Evolutionary conservation across 192 early-diverging fungal species (phyloP).

Genomic region (Backusella circina): DNA sequence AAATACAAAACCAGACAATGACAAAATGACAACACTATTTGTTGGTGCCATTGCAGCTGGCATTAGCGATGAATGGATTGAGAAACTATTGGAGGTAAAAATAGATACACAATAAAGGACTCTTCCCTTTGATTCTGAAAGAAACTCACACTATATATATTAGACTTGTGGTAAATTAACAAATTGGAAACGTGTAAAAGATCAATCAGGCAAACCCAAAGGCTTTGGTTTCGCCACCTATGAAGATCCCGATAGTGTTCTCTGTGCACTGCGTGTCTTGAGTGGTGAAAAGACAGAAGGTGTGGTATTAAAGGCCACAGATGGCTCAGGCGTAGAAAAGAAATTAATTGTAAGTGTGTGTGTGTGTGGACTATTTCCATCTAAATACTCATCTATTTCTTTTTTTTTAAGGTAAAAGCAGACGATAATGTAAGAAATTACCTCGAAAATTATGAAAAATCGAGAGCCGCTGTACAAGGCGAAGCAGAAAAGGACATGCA

Average conservation of each 20-base stretch:
- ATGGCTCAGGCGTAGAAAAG: constrained; percentile 35
- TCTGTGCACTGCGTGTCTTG: constrained; percentile 61
- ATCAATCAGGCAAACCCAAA: constrained; percentile 59
- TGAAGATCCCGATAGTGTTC: constrained; percentile 56
- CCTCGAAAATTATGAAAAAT: constrained; percentile 46
- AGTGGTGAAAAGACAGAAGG: constrained; percentile 48
- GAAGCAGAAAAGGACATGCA: not conserved
- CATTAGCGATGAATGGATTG: constrained; percentile 62
- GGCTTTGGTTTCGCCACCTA: constrained; percentile 76
- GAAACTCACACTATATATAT: not conserved
- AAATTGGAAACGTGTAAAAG: constrained; percentile 69
- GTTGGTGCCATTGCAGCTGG: constrained; percentile 69
- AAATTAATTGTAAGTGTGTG: constrained; percentile 45
- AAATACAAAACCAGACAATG: constrained; percentile 27
- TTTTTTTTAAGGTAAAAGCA: constrained; percentile 43
- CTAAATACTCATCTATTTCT: not conserved
- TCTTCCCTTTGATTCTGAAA: not conserved
- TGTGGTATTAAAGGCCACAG: constrained; percentile 36
- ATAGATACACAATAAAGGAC: not conserved
- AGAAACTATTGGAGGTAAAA: constrained; percentile 57
- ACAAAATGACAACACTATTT: constrained; percentile 69
- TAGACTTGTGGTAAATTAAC: constrained; percentile 66
- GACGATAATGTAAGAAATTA: constrained; percentile 57
- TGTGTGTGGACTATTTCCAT: too few species aligned
- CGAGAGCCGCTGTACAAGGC: constrained; percentile 31